Evolutionary conservation across 2,329 filamentous ascomycete genomes (phyloP).

Genomic region (Cladosporium sp.): DNA sequence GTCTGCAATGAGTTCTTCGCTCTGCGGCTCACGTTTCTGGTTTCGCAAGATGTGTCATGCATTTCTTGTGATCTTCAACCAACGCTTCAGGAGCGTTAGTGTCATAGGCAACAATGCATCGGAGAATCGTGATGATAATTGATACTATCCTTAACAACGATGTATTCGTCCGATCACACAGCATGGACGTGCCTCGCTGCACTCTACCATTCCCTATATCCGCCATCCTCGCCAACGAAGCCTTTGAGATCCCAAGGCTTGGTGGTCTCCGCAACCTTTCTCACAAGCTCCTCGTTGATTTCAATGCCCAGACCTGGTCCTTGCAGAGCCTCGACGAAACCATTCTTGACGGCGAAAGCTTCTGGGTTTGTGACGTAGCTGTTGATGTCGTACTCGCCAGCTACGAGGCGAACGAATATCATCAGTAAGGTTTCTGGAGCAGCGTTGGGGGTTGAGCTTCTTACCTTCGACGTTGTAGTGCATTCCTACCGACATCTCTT

Average conservation of each 20-base stretch:
- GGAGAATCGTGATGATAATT: too few species aligned
- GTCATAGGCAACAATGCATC: neutral
- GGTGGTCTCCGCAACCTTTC: conserved; percentile 57
- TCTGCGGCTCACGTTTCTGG: neutral
- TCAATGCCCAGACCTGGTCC: conserved; percentile 31
- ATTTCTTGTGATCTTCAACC: neutral
- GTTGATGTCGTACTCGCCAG: conserved; percentile 59
- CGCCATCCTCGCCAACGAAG: conserved; percentile 66
- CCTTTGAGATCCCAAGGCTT: conserved; percentile 65
- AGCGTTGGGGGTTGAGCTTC: conserved; percentile 56
- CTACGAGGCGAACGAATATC: conserved; percentile 25
- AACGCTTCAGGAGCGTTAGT: neutral
- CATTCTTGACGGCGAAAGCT: conserved; percentile 28
- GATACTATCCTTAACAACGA: neutral
- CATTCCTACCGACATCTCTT: conserved; percentile 77
- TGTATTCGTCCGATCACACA: neutral
- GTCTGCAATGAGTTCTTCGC: neutral
- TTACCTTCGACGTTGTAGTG: conserved; percentile 69
- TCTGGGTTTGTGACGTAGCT: conserved; percentile 29
- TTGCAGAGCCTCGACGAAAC: conserved; percentile 24
- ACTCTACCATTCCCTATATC: conserved; percentile 65
- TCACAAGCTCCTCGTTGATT: conserved; percentile 64
- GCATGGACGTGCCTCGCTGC: neutral
- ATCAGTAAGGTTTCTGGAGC: conserved; percentile 22
- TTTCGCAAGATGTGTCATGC: neutral